These are phyloP conservation scores for Poronia punctata DNA, from an alignment of 495 filamentous ascomycete genomes.

Conservation along the genomic window DNA sequence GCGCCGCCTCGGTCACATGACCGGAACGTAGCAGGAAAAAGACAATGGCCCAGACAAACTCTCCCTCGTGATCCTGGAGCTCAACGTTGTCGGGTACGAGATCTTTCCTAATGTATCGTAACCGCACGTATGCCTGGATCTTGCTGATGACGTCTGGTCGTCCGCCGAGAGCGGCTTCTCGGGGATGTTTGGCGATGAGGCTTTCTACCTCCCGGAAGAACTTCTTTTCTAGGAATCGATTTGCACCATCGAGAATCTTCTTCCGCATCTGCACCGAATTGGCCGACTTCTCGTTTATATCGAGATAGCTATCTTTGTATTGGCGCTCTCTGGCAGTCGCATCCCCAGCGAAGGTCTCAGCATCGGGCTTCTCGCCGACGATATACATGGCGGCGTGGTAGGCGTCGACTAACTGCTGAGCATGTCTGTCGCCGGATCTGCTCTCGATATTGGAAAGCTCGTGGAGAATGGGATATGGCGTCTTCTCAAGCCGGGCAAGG, in stretches of 20 bases:
- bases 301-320: conserved; percentile 65
- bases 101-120: conserved; percentile 68
- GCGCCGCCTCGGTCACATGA: conserved; percentile 71
- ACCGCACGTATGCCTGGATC: conserved; percentile 81
- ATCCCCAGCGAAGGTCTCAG: conserved; percentile 44
- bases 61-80: conserved; percentile 59
- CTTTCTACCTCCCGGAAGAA: conserved; percentile 66
- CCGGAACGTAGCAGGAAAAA: conserved; percentile 89
- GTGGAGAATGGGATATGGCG: conserved; percentile 60
- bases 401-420: conserved; percentile 63
- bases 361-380: conserved; percentile 54
- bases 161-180: conserved; percentile 84
- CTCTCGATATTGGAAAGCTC: conserved; percentile 66
- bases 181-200: conserved; percentile 72
- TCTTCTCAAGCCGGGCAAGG: conserved; percentile 54
- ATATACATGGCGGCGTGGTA: conserved; percentile 74
- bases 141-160: conserved; percentile 81
- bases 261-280: conserved; percentile 58
- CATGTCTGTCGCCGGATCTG: conserved; percentile 56
- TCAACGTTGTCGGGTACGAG: conserved; percentile 67
- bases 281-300: conserved; percentile 57
- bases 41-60: conserved; percentile 88
- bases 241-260: conserved; percentile 69
- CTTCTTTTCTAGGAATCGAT: conserved; percentile 64
- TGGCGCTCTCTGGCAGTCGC: conserved; percentile 63